Evolutionary conservation across 306 rosid genomes (phyloP), one percentile per base, ranked within the genome.

Genomic region (apple (Malus domestica)): DNA sequence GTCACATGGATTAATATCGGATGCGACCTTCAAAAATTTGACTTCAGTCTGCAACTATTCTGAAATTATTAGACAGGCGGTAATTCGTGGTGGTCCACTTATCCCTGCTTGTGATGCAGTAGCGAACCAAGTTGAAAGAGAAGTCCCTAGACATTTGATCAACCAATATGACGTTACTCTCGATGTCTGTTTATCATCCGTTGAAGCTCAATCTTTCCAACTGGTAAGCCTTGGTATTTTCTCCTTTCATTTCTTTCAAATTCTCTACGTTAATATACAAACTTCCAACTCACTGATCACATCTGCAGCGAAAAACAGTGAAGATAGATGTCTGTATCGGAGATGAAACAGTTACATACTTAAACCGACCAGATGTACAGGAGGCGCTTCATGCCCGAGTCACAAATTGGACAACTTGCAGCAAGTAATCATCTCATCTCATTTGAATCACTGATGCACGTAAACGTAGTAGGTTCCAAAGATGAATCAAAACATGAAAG

Each of bases 1-100:
- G 92, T 87, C 94, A 4, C 97, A 91, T 30, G 97, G 92, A 44
- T 51, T 91, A 35, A 86, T 89, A 68, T 91, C 90, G 2, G 92
- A 91, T 68, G 82, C 91, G 45, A 85, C 89, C 12, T 85, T 72
- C 18, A 70, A 88, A 58, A 3, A 63, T 22, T 35, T 82, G 78
- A 89, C 82, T 3, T 78, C 68, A 29, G 75, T 83, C 38, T 89
- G 97, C 49, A 91, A 33, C 38, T 33, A 5, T 33, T 33, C 38
- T 33, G 38, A 33, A 33, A 33, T 33, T 85, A 40, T 83, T 62
- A 87, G 94, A 78, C 88, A 87, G 59, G 0, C 0, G 0, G 1
- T 3, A 9, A 4, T 29, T 33, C 23, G 35, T 10, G 65, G 10
- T 67, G 87, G 88, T 23, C 29, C 15, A 19, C 71, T 81, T 23